A percentile compares a stretch with the other conserved stretches of the same genome.
Evolutionary conservation across 2,329 filamentous ascomycete genomes (phyloP).

Genomic region (Hypoxylon sp.): DNA sequence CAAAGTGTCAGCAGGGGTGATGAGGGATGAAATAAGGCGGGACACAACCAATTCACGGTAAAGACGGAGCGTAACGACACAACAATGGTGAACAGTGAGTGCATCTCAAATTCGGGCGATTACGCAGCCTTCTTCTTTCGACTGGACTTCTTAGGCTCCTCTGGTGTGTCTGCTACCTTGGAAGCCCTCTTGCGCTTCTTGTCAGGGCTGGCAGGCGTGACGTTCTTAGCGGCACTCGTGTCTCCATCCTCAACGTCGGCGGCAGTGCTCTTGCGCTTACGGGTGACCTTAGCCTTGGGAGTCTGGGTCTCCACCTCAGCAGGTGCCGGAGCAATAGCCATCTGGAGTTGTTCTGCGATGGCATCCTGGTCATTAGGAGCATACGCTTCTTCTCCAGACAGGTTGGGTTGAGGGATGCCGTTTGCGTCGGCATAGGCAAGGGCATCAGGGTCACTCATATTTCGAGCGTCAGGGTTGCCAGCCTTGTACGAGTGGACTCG

Average conservation of each 20-base stretch:
- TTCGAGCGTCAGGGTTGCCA: constrained; percentile 69
- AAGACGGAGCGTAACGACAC: neutral
- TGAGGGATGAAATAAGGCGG: neutral
- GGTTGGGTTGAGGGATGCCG: constrained; percentile 66
- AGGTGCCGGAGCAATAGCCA: constrained; percentile 54
- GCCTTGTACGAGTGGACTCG: constrained; percentile 74
- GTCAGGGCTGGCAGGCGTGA: constrained; percentile 67
- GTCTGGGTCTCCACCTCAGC: constrained; percentile 64
- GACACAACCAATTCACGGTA: neutral
- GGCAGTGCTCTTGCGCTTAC: constrained; percentile 69
- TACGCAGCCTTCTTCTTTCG: constrained; percentile 67
- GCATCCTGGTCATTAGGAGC: constrained; percentile 66
- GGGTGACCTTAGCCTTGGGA: constrained; percentile 66
- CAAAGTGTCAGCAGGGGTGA: neutral
- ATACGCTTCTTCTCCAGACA: constrained; percentile 60
- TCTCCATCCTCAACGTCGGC: constrained; percentile 62
- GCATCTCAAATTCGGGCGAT: constrained; percentile 26
- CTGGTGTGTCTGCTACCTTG: constrained; percentile 67
- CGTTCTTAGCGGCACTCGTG: constrained; percentile 54
- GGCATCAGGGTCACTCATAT: constrained; percentile 73
- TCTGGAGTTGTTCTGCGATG: constrained; percentile 70
- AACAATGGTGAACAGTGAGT: neutral
- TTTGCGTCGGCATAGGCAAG: constrained; percentile 71
- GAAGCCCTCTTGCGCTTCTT: constrained; percentile 73
- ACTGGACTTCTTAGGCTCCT: constrained; percentile 71